These are phyloP conservation scores for Colletotrichum liriopes DNA, from an alignment of 2,329 filamentous ascomycete genomes.

Conservation along the genomic window DNA sequence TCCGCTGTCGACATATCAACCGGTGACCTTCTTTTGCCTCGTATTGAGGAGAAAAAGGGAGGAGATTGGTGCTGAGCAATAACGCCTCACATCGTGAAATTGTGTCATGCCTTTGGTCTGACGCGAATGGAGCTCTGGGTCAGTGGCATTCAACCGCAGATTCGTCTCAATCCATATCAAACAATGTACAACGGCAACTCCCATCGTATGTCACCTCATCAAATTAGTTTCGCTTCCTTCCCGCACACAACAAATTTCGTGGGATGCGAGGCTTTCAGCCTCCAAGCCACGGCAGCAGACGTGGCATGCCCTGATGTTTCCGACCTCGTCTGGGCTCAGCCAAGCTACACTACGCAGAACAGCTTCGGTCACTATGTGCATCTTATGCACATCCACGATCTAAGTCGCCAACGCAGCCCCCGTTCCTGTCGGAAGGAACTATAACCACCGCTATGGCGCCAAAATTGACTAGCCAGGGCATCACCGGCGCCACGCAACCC, in stretches of 20 bases:
- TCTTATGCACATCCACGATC: background rate
- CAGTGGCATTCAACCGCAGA: background rate
- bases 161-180: background rate
- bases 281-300: constrained; percentile 7
- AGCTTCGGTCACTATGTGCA: background rate
- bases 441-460: background rate
- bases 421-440: background rate
- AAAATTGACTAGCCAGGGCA: background rate
- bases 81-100: background rate
- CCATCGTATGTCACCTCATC: background rate
- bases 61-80: background rate
- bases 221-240: background rate
- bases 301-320: background rate
- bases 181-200: background rate
- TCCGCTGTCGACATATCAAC: background rate
- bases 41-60: background rate
- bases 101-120: background rate
- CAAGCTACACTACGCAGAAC: background rate
- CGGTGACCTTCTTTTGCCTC: constrained; percentile 4
- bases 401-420: background rate
- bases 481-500: background rate
- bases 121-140: background rate
- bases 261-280: constrained; percentile 1
- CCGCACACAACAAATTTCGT: background rate
- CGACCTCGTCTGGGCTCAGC: background rate